These are phyloP conservation scores for Monascus ruber DNA, from an alignment of 2,329 filamentous ascomycete species.

Conservation along the genomic window DNA sequence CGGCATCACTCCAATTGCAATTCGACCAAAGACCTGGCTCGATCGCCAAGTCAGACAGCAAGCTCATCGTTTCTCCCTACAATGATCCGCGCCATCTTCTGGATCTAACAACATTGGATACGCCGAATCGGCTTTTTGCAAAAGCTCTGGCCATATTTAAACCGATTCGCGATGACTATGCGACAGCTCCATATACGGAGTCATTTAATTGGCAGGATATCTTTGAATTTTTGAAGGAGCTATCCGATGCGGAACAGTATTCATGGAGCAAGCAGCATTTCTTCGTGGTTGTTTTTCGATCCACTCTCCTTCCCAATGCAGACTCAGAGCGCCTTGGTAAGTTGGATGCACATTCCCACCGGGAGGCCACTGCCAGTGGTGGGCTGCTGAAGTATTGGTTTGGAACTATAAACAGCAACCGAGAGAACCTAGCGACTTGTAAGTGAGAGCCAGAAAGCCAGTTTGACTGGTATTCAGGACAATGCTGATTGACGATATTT, in stretches of 20 bases:
- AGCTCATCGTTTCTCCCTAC: conserved; percentile 65
- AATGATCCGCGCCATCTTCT: conserved; percentile 59
- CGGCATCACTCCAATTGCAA: conserved; percentile 21
- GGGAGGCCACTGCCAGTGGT: conserved; percentile 66
- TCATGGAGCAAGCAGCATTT: conserved; percentile 55
- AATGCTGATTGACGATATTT: conserved; percentile 18
- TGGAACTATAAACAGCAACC: conserved; percentile 56
- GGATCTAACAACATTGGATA: conserved; percentile 55
- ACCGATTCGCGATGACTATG: conserved; percentile 58
- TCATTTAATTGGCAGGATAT: conserved; percentile 73
- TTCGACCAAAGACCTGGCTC: conserved; percentile 5
- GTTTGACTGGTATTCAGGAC: background rate
- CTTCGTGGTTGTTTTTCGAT: conserved; percentile 78
- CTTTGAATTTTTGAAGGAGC: conserved; percentile 40
- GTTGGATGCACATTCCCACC: conserved; percentile 68
- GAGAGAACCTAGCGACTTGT: conserved; percentile 75
- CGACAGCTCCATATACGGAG: conserved; percentile 59
- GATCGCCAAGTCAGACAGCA: conserved; percentile 10
- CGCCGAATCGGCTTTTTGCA: conserved; percentile 57
- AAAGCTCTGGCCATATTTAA: conserved; percentile 56
- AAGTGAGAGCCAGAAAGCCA: conserved; percentile 14
- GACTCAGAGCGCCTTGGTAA: conserved; percentile 57
- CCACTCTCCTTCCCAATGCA: conserved; percentile 55
- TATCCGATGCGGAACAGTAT: conserved; percentile 39
- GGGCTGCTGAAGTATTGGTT: conserved; percentile 95